Conservation (phyloP, 169 alveolate species). For the Plasmodium falciparum region DNA sequence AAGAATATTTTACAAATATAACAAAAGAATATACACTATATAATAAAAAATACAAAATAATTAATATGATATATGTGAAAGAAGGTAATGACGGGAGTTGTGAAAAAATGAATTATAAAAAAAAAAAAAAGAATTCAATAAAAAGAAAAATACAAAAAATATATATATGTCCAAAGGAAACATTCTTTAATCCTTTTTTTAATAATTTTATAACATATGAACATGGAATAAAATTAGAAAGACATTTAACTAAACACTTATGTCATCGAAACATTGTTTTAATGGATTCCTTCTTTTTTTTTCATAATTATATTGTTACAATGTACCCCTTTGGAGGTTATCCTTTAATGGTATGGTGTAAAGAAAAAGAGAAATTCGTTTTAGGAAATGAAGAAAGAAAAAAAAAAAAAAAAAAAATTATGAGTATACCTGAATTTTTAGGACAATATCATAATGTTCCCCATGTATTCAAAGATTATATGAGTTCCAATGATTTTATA, state of each 20-base stretch:
- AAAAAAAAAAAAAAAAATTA: neutral
- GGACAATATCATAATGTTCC: too few species aligned
- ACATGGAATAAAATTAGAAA: constrained; percentile 40
- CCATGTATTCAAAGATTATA: too few species aligned
- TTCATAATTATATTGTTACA: constrained; percentile 11
- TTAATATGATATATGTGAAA: constrained; percentile 26
- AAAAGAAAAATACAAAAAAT: constrained; percentile 37
- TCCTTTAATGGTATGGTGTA: constrained; percentile 54
- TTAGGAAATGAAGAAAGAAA: neutral
- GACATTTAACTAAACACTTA: constrained; percentile 26
- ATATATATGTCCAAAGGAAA: constrained; percentile 38
- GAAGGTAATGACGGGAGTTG: neutral
- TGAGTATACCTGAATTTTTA: neutral
- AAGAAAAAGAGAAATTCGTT: constrained; percentile 10
- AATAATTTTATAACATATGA: constrained; percentile 33
- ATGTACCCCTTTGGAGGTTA: constrained; percentile 41
- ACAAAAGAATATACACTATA: constrained; percentile 11
- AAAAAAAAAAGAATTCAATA: neutral
- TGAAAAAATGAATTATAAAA: neutral
- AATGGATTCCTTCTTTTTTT: constrained; percentile 6
- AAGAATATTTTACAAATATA: neutral
- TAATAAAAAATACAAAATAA: constrained; percentile 31
- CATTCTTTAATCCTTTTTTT: constrained; percentile 22
- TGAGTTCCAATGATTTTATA: too few species aligned
- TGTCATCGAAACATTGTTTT: constrained; percentile 23